A percentile compares a stretch with the other conserved stretches of the same genome.
Evolutionary conservation across 1,284 basidiomycete genomes (phyloP).

Genomic region (Athelia sp.): DNA sequence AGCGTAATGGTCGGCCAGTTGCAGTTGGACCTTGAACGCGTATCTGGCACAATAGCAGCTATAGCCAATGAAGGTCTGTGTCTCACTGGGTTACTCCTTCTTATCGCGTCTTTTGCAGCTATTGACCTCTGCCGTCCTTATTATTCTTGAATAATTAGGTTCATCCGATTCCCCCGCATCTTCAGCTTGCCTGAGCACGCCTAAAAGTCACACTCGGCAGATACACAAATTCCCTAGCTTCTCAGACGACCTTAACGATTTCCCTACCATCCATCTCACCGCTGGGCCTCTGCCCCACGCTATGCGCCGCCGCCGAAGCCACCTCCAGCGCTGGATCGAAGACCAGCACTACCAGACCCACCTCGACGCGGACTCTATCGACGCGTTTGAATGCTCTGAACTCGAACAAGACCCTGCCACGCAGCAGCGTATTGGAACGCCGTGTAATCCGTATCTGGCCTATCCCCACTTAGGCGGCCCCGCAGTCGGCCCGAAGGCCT

Average conservation of each 20-base stretch:
- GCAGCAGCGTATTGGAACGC: conserved; percentile 20
- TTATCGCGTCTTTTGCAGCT: too few species aligned
- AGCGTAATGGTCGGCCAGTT: too few species aligned
- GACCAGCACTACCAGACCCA: conserved; percentile 43
- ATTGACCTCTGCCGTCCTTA: too few species aligned
- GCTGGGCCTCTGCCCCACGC: conserved; percentile 4
- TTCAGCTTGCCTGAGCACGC: too few species aligned
- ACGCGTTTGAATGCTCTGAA: conserved; percentile 14
- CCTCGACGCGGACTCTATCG: conserved; percentile 7
- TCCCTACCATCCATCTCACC: not conserved
- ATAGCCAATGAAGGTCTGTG: too few species aligned
- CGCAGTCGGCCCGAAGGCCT: conserved; percentile 16
- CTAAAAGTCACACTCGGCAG: too few species aligned
- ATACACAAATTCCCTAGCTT: conserved; percentile 19
- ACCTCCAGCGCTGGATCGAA: conserved; percentile 63
- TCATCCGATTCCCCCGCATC: too few species aligned
- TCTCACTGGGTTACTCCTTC: too few species aligned
- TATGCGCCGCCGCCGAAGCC: conserved; percentile 45
- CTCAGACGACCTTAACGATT: conserved; percentile 17
- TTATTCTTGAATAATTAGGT: too few species aligned
- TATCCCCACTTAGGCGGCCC: conserved; percentile 42
- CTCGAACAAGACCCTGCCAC: conserved; percentile 17
- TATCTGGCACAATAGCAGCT: too few species aligned
- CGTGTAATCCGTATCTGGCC: conserved; percentile 44
- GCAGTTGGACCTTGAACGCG: too few species aligned